Evolutionary conservation across 306 rosid genomes (phyloP), one percentile per base, ranked within the genome.

Genomic region (Prunus mume): DNA sequence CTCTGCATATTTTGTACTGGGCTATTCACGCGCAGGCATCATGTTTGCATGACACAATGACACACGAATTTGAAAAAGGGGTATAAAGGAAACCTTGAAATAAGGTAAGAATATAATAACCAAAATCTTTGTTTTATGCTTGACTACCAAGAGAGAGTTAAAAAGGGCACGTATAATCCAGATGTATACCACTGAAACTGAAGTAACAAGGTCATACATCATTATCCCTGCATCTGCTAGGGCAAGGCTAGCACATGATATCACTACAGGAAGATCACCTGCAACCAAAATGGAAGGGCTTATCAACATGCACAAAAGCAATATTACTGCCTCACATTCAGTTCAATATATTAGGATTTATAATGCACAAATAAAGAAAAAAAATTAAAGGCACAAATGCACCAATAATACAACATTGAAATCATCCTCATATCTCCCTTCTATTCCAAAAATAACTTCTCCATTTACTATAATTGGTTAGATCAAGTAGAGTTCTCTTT

Each of bases 231-330:
- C 99, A 89, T 95, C 99, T 22, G 97, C 98, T 76, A 92, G 87
- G 74, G 98, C 99, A 86, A 95, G 96, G 81, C 97, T 92, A 68
- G 99, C 99, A 78, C 97, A 93, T 52, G 99, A 92, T 84, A 95
- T 92, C 55, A 92, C 83, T 64, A 92, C 98, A 65, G 97, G 97
- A 38, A 95, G 93, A 86, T 95, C 97, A 85, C 97, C 97, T 95
- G 84, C 77, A 51, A 65, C 64, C 60, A 77, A 47, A 76, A 64
- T 20, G 9, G 49, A 38, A 54, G 56, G 69, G 47, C 58, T 22
- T 2, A 50, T 12, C 20, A 67, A 77, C 57, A 69, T 34, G 58
- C 61, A 47, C 65, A 60, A 78, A 18, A 76, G 64, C 71, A 68
- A 64, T 73, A 79, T 72, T 46, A 58, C 43, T n/a, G 62, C 67